Percentiles rank a stretch among this genome's conserved stretches.
Evolutionary conservation across 2,329 filamentous ascomycete species (phyloP).

Genomic region (Nothophoma quercina): DNA sequence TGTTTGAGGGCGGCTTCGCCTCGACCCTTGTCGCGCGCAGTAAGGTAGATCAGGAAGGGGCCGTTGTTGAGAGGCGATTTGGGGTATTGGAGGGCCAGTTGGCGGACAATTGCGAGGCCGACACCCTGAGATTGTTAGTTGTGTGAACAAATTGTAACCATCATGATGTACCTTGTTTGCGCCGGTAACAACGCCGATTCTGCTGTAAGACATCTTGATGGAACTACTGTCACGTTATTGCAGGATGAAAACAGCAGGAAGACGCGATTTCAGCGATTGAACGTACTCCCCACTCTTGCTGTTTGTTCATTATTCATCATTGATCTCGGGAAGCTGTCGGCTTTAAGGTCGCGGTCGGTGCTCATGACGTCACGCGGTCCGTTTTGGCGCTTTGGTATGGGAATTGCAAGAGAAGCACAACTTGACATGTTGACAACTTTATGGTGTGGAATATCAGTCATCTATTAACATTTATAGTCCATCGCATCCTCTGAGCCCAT

Average conservation of each 20-base stretch:
- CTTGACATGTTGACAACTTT: too few species aligned
- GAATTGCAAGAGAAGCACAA: too few species aligned
- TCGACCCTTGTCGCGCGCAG: constrained; percentile 57
- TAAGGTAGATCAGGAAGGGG: constrained; percentile 62
- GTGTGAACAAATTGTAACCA: neutral
- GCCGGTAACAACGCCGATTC: constrained; percentile 62
- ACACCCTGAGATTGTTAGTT: constrained; percentile 46
- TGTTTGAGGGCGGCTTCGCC: constrained; percentile 57
- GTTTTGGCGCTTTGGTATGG: neutral
- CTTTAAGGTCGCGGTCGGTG: neutral
- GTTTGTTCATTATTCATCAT: constrained; percentile 20
- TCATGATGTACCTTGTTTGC: constrained; percentile 57
- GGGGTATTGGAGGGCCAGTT: constrained; percentile 63
- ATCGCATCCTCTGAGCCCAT: too few species aligned
- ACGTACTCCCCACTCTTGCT: constrained; percentile 3
- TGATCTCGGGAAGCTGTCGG: neutral
- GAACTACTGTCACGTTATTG: neutral
- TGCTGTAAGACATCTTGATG: constrained; percentile 38
- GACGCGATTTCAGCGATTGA: neutral
- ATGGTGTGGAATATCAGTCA: too few species aligned
- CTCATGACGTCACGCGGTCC: constrained; percentile 11
- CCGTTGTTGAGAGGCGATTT: constrained; percentile 57
- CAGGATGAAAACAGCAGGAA: neutral
- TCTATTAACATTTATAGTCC: too few species aligned
- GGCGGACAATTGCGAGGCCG: constrained; percentile 60